Conservation (phyloP, 2,329 filamentous ascomycete species). For the Beauveria brongniartii region DNA sequence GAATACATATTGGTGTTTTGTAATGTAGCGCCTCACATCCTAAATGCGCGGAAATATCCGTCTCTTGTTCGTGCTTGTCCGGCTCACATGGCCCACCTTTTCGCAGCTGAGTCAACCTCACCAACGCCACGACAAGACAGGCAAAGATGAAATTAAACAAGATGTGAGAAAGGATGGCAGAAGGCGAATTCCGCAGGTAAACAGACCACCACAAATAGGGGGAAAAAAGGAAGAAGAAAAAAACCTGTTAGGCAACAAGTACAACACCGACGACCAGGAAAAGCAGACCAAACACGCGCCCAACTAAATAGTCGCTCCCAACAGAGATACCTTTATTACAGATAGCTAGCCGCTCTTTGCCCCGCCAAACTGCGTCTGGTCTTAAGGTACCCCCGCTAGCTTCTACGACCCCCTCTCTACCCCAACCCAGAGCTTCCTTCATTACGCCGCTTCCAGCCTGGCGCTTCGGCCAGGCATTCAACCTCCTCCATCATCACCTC, state of each 20-base stretch:
- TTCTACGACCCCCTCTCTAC: background rate
- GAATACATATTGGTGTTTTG: no score
- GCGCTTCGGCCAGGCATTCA: background rate
- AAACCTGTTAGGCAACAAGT: no score
- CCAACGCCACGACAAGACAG: no score
- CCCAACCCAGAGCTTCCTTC: background rate
- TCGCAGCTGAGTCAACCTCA: no score
- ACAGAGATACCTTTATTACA: background rate
- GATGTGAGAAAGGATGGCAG: no score
- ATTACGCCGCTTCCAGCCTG: constrained; percentile 2
- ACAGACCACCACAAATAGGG: no score
- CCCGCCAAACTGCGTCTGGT: constrained; percentile 1
- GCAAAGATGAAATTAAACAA: no score
- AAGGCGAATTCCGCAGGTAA: no score
- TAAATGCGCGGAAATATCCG: no score
- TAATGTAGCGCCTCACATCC: background rate
- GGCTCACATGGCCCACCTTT: background rate
- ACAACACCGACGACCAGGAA: background rate
- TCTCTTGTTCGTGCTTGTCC: background rate
- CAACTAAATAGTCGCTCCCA: background rate
- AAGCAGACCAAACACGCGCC: background rate
- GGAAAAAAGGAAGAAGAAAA: no score
- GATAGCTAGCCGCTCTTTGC: background rate
- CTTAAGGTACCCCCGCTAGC: background rate
- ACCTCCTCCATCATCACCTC: constrained; percentile 1